Base-by-base conservation (phyloP, 768 basidiomycete species). In the Chiua virens region DNA sequence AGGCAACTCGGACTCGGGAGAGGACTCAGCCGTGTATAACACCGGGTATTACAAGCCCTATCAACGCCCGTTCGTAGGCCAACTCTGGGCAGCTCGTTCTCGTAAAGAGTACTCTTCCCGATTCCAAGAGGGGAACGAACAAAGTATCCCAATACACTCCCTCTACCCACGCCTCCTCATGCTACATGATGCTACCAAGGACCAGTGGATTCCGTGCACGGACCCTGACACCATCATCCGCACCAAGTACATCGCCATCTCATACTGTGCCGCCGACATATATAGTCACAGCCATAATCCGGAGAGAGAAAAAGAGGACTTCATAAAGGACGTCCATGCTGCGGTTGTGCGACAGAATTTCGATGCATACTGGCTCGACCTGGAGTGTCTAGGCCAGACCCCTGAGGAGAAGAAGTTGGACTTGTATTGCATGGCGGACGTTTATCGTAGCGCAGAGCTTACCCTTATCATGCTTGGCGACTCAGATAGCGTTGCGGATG, bases 81-180 rank as follows among this genome's bases (percentile, higher is more conserved):
- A 61, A 32, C 36, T 61, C 40, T 61, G 60, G 60, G 53, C 60
- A 20, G 60, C 60, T 10, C 60, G 60, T 25, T 61, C 60, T 5
- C n/a, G 17, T 3, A 62, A 22, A 38, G 60, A 61, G 15, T 34
- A 55, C 40, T 61, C 60, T 10, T 35, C 39, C 4, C 57, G 55
- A 17, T 1, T 41, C 22, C 22, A 52, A 8, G 44, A 51, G 2
- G 4, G 35, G 17, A 25, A 20, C 27, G 43, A 38, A 30, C 30
- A 30, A 34, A 42, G 18, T 4, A 47, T 54, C 20, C 3, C n/a
- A 30, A 61, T 60, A 3, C 56, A 30, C 23, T 47, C 56, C 1
- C 53, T 53, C 18, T 30, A 55, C 27, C 60, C 60, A 13, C 56
- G 60, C 13, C 13, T 45, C 3, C 42, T 61, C 20, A 28, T 53